Conservation (phyloP, 495 filamentous ascomycete species). For the Penicillium canescens region DNA sequence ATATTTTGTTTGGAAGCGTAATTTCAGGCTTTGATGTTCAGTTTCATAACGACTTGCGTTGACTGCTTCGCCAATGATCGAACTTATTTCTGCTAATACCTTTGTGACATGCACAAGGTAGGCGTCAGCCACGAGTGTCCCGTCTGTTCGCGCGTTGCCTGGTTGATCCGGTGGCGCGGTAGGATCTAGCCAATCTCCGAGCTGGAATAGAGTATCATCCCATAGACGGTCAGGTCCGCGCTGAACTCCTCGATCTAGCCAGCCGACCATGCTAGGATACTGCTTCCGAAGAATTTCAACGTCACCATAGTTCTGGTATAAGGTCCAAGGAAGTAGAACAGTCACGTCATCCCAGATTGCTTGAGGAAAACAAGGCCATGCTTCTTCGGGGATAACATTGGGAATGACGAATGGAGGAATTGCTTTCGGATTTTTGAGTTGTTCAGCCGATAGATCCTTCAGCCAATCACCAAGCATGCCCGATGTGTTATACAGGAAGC, state of each 20-base stretch:
- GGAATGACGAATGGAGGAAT: constrained; percentile 44
- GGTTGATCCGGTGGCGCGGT: constrained; percentile 45
- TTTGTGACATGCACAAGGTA: constrained; percentile 52
- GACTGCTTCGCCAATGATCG: constrained; percentile 24
- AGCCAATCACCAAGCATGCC: constrained; percentile 54
- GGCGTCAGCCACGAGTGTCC: constrained; percentile 49
- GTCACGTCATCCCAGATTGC: constrained; percentile 53
- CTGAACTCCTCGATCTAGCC: constrained; percentile 48
- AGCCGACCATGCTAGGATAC: constrained; percentile 44
- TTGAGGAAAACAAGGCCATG: constrained; percentile 31
- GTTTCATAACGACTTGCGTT: constrained; percentile 28
- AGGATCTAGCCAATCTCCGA: constrained; percentile 58
- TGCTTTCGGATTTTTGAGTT: constrained; percentile 23
- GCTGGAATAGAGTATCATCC: constrained; percentile 39
- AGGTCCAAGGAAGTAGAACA: constrained; percentile 45
- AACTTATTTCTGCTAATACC: constrained; percentile 27
- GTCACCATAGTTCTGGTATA: constrained; percentile 48
- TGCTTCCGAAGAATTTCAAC: constrained; percentile 39
- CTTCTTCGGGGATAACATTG: constrained; percentile 27
- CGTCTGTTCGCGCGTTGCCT: constrained; percentile 40
- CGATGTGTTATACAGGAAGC: constrained; percentile 50
- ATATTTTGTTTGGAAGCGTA: constrained; percentile 44
- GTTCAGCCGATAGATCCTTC: constrained; percentile 43
- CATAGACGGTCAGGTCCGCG: constrained; percentile 41
- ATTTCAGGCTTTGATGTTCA: constrained; percentile 24